Evolutionary conservation across 257 asterid genomes (phyloP).

Genomic region (Osmanthus fragrans): DNA sequence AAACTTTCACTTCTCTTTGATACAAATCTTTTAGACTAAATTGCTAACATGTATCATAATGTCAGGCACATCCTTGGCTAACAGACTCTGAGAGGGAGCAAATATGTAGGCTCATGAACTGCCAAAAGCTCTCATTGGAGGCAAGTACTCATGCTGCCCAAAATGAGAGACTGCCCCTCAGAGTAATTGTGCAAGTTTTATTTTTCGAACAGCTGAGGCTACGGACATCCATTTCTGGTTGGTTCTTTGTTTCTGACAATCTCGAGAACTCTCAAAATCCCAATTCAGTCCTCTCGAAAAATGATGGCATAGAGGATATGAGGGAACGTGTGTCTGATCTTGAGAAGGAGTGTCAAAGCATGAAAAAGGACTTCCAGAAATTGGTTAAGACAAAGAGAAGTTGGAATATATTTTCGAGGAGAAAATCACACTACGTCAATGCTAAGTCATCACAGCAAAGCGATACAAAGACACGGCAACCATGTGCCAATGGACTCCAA

Average conservation of each 20-base stretch:
- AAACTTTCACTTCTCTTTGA: conserved; percentile 5
- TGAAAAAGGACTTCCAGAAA: conserved; percentile 73
- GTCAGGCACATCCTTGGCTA: conserved; percentile 93
- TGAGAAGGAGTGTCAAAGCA: conserved; percentile 77
- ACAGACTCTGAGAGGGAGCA: conserved; percentile 71
- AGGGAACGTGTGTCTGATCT: conserved; percentile 72
- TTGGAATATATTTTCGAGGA: conserved; percentile 82
- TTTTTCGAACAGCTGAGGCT: conserved; percentile 86
- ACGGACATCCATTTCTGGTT: conserved; percentile 83
- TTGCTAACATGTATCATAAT: not conserved
- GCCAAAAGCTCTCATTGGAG: conserved; percentile 88
- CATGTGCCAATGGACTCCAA: not conserved
- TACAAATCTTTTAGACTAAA: not conserved
- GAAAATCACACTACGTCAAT: conserved; percentile 38
- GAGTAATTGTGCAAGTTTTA: conserved; percentile 82
- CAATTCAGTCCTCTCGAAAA: conserved; percentile 37
- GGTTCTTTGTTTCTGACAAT: conserved; percentile 80
- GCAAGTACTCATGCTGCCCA: conserved; percentile 97
- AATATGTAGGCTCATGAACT: conserved; percentile 76
- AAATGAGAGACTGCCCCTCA: conserved; percentile 83
- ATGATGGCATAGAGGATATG: conserved; percentile 55
- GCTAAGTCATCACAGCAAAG: conserved; percentile 14
- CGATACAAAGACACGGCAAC: not conserved
- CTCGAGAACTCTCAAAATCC: conserved; percentile 60
- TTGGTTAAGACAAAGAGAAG: conserved; percentile 50